Conservation (phyloP, 306 rosid genomes). For the Dalbergia cochinchinensis region DNA sequence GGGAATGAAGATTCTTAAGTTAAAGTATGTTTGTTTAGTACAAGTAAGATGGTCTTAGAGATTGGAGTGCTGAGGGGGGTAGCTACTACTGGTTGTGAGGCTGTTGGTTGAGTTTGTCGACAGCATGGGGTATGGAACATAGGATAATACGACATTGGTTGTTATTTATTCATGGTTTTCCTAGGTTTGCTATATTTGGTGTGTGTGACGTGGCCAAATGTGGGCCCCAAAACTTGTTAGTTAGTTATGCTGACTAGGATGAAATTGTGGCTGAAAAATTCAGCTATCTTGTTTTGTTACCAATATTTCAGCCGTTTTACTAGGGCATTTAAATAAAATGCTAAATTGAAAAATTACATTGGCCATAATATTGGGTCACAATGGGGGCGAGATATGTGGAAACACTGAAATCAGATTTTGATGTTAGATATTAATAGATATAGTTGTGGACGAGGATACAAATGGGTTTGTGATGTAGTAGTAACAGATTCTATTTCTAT, state of each 20-base stretch:
- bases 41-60: not conserved
- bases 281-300: conserved; percentile 27
- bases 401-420: not conserved
- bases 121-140: not conserved
- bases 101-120: not conserved
- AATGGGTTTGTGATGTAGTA: not conserved
- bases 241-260: conserved; percentile 36
- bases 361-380: not conserved
- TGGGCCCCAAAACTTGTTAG: conserved; percentile 33
- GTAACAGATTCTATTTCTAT: not conserved
- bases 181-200: conserved; percentile 24
- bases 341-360: not conserved
- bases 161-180: conserved; percentile 31
- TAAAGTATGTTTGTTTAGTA: not conserved
- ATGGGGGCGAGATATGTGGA: not conserved
- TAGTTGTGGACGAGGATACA: not conserved
- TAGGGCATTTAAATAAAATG: conserved; percentile 41
- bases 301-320: conserved; percentile 41
- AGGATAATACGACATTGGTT: not conserved
- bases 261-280: conserved; percentile 10
- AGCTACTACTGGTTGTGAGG: not conserved
- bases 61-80: not conserved
- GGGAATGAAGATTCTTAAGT: conserved; percentile 19
- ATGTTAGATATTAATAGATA: not conserved
- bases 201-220: conserved; percentile 40